Base-by-base conservation (phyloP, 352 stramenopile genomes). In the Globisporangium paddicum region DNA sequence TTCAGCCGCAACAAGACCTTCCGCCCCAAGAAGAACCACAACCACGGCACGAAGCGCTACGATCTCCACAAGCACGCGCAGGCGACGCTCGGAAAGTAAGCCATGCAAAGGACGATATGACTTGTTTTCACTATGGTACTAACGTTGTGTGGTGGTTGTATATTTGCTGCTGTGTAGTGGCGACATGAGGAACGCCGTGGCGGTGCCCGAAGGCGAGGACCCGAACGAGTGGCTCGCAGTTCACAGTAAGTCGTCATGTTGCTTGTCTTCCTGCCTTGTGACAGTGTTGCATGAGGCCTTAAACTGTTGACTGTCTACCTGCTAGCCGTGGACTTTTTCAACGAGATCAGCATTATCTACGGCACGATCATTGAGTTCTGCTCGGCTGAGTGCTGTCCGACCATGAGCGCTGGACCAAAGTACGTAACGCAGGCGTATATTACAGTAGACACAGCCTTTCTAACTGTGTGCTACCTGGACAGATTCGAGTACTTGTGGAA, bases 331-430 rank as follows among this genome's bases (percentile, higher is more conserved):
- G 93, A 98, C 66, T 97, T 97, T 62, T 98, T 96, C 73, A 97
- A 98, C 61, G 90, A 97, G 71, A 87, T 98, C 56, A 96, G 81
- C 49, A 87, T 98, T 40, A 75, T 98, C 46, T 98, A 97, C 60
- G 91, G 89, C 35, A 96, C 93, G 28, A 82, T 96, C 38, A 72
- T 87, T 35, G 84, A 95, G 69, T 89, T 91, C 60, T 92, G 82
- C 56, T 93, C 77, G 23, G 66, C 66, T 3, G 54, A 82, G 25
- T 79, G 69, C 18, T 96, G 82, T 58, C 71, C 80, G 4, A 68
- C 85, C 44, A 94, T 95, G 84, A 85, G 82, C 46, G 82, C 79
- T 14, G 80, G 84, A 10, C 72, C 77, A 26, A 90, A 93, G 71
- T 86, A 42, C 38, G 59, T 55, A 34, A n/a, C 18, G 9, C 14